Percentiles rank a stretch among this genome's conserved stretches.
phyloP scores from a whole-genome alignment of 176 grass and related monocot genomes.

The Bonia amplexicaulis region DNA sequence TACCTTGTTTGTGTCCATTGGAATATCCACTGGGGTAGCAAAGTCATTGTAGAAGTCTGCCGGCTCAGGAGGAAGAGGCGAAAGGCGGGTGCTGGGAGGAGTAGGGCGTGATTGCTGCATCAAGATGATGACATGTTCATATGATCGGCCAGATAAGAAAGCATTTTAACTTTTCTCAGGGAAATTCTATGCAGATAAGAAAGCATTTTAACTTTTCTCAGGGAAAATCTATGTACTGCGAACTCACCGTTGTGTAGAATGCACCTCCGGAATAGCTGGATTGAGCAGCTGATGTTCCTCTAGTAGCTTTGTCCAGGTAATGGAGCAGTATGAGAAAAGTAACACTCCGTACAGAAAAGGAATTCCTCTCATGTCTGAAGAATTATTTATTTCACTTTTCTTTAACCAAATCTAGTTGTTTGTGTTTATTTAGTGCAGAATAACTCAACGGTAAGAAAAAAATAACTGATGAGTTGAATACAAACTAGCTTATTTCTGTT shows the following conservation, averaged over 20 bases:
- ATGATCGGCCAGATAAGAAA: neutral
- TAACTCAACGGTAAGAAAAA: neutral
- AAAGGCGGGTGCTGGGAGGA: slow-evolving; percentile 48
- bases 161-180: neutral
- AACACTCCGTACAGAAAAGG: neutral
- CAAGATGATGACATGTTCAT: neutral
- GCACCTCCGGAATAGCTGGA: slow-evolving; percentile 41
- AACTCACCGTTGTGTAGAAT: slow-evolving; percentile 39
- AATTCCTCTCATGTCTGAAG: neutral
- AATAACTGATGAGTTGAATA: neutral
- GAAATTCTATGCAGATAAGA: neutral
- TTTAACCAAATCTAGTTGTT: neutral
- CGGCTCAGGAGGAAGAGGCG: slow-evolving; percentile 64
- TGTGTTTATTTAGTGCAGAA: neutral
- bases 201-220: neutral
- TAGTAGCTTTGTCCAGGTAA: slow-evolving; percentile 30
- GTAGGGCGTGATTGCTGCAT: slow-evolving; percentile 41
- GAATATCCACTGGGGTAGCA: slow-evolving; percentile 46
- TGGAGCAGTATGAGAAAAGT: neutral
- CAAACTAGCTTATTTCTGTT: neutral
- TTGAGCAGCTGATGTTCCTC: slow-evolving; percentile 15
- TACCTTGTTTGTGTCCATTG: slow-evolving; percentile 62
- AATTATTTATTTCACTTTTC: neutral
- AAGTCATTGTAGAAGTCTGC: slow-evolving; percentile 66
- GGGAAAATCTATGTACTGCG: neutral